Evolutionary conservation across 2,329 filamentous ascomycete genomes (phyloP).

Genomic region (Aspergillus tamarii): DNA sequence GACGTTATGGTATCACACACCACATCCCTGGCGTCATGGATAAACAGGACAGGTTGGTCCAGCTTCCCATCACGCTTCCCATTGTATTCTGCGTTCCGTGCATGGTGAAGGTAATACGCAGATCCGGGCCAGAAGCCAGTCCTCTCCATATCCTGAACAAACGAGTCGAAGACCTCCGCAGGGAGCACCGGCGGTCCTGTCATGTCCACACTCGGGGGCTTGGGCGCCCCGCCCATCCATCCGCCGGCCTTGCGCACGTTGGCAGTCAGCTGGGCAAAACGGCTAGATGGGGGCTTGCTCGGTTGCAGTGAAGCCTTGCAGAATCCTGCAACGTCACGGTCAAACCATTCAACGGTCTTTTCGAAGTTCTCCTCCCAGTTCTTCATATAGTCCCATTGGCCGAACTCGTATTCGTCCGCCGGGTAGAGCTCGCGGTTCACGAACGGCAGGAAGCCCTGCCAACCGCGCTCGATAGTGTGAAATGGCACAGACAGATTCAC

Average conservation of each 20-base stretch:
- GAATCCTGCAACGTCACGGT: slow-evolving; percentile 3
- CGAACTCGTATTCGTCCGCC: slow-evolving; percentile 38
- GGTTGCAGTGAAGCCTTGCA: slow-evolving; percentile 1
- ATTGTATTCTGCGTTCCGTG: slow-evolving; percentile 46
- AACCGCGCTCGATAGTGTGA: slow-evolving; percentile 44
- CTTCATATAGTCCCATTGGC: slow-evolving; percentile 15
- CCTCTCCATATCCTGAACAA: slow-evolving; percentile 40
- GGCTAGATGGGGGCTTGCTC: not conserved
- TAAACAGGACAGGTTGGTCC: slow-evolving; percentile 21
- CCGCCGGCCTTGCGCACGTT: slow-evolving; percentile 1
- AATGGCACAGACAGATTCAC: slow-evolving; percentile 45
- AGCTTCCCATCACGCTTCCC: slow-evolving; percentile 42
- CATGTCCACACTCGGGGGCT: slow-evolving; percentile 2
- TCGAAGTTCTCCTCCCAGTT: slow-evolving; percentile 11
- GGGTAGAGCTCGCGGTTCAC: slow-evolving; percentile 53
- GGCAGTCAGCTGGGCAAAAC: not conserved
- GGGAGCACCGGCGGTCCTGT: not conserved
- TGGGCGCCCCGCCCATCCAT: slow-evolving; percentile 1
- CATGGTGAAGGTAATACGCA: slow-evolving; percentile 50
- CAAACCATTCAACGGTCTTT: slow-evolving; percentile 4
- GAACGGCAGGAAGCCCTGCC: slow-evolving; percentile 37
- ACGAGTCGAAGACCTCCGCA: slow-evolving; percentile 5
- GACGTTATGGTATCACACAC: slow-evolving; percentile 11
- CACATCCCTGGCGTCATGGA: slow-evolving; percentile 8
- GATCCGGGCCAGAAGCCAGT: slow-evolving; percentile 45